Percentiles rank a stretch among this genome's conserved stretches.
phyloP scores from a whole-genome alignment of 441 rosid genomes.

The Erodium chrysanthum region DNA sequence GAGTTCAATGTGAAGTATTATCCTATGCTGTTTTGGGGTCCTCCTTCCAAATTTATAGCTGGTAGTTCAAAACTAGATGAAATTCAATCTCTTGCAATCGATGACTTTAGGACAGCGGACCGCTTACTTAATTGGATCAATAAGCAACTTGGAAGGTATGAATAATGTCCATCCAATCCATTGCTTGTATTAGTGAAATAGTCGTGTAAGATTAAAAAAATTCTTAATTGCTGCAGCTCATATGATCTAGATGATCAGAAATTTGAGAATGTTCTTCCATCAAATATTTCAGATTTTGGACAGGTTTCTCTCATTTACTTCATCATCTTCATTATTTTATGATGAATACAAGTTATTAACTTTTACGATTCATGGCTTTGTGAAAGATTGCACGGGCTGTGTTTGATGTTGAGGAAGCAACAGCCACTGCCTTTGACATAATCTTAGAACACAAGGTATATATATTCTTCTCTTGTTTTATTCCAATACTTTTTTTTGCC shows the following conservation, averaged over 20 bases:
- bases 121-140: constrained; percentile 79
- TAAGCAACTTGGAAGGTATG: constrained; percentile 73
- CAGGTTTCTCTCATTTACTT: constrained; percentile 44
- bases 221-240: constrained; percentile 42
- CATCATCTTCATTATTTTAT: neutral
- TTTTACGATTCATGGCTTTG: constrained; percentile 14
- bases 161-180: too few relatives aligned
- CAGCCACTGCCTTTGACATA: constrained; percentile 63
- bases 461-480: neutral
- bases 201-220: too few relatives aligned
- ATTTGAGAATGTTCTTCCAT: constrained; percentile 55
- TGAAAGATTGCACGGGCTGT: constrained; percentile 74
- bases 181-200: constrained; percentile 15
- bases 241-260: constrained; percentile 69
- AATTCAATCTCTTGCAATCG: constrained; percentile 42
- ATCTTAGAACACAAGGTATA: constrained; percentile 59
- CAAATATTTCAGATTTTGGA: constrained; percentile 57
- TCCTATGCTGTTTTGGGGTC: constrained; percentile 93
- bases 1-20: constrained; percentile 63
- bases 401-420: constrained; percentile 91
- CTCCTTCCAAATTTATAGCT: constrained; percentile 53
- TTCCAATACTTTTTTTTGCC: neutral
- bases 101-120: constrained; percentile 74
- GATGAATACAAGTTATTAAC: constrained; percentile 15
- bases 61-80: constrained; percentile 49